Conservation (phyloP, 2,329 filamentous ascomycete species). For the Venturia effusa region DNA sequence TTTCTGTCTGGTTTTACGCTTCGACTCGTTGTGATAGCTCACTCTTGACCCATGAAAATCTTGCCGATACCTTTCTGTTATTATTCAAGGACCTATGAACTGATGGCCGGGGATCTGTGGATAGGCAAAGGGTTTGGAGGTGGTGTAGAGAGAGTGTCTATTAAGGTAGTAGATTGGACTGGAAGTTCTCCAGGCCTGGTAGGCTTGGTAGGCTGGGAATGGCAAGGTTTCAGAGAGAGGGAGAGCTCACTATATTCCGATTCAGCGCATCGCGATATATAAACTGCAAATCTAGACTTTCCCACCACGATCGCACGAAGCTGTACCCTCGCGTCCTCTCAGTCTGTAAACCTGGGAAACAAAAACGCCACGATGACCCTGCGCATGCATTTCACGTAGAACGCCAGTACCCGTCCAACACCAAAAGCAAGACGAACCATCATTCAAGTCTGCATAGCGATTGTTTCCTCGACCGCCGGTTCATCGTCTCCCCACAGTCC, state of each 20-base stretch:
- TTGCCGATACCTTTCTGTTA: too few relatives aligned
- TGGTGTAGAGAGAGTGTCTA: too few relatives aligned
- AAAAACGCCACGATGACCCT: background rate
- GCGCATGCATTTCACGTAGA: background rate
- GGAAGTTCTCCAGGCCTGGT: too few relatives aligned
- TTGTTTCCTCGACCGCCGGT: conserved; percentile 21
- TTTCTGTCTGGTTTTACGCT: too few relatives aligned
- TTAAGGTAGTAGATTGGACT: too few relatives aligned
- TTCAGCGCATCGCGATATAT: background rate
- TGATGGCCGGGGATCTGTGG: too few relatives aligned
- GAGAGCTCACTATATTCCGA: background rate
- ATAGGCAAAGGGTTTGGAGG: too few relatives aligned
- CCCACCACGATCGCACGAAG: background rate
- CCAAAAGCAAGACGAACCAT: background rate
- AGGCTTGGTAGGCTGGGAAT: too few relatives aligned
- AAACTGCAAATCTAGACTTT: background rate
- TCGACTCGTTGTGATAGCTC: too few relatives aligned
- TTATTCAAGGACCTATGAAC: too few relatives aligned
- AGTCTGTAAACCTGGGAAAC: background rate
- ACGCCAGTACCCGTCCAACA: background rate
- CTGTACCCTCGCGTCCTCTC: background rate
- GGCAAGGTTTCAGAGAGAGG: background rate
- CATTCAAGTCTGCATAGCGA: conserved; percentile 2
- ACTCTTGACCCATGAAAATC: too few relatives aligned
- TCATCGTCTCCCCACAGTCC: conserved; percentile 71